Percentiles rank a stretch among this genome's conserved stretches.
These are phyloP conservation scores for Alternaria postmessia DNA, from an alignment of 2,329 filamentous ascomycete genomes.

Conservation along the genomic window DNA sequence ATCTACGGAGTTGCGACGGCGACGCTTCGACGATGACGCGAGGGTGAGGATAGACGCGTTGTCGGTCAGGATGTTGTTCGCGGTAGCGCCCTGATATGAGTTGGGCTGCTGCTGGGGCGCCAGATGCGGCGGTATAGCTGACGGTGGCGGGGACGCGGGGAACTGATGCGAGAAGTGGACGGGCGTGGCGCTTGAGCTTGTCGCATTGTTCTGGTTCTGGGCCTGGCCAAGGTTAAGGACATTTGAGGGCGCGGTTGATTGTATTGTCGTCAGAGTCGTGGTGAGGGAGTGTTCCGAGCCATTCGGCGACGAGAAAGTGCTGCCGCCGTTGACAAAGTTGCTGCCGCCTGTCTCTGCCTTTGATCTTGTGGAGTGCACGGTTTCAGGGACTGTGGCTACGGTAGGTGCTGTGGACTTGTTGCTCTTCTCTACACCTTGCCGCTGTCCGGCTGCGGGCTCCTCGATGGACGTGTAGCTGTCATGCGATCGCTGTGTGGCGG, in stretches of 20 bases:
- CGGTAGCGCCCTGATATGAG: constrained; percentile 79
- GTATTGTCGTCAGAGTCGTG: constrained; percentile 85
- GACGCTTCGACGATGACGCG: constrained; percentile 81
- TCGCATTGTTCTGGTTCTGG: constrained; percentile 34
- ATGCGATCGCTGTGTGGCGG: constrained; percentile 50
- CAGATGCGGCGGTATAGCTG: constrained; percentile 76
- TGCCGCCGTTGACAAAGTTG: constrained; percentile 67
- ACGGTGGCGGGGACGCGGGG: constrained; percentile 64
- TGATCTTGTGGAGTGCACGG: constrained; percentile 77
- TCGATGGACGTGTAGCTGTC: constrained; percentile 67
- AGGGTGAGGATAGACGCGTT: constrained; percentile 87
- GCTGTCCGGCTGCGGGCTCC: constrained; percentile 57
- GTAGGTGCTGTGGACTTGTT: constrained; percentile 80
- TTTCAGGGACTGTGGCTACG: constrained; percentile 82
- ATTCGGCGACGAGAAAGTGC: constrained; percentile 83
- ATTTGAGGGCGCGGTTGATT: constrained; percentile 72
- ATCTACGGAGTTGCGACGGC: constrained; percentile 80
- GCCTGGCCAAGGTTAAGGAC: constrained; percentile 50
- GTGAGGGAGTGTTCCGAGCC: constrained; percentile 82
- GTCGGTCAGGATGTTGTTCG: constrained; percentile 82
- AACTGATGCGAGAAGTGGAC: constrained; percentile 68
- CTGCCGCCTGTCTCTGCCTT: constrained; percentile 80
- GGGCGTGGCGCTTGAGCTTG: constrained; percentile 48
- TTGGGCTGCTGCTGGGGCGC: constrained; percentile 67
- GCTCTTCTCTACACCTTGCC: constrained; percentile 66